Conservation (phyloP, 1,139 yeast species). For the Yamadazyma triangularis region DNA sequence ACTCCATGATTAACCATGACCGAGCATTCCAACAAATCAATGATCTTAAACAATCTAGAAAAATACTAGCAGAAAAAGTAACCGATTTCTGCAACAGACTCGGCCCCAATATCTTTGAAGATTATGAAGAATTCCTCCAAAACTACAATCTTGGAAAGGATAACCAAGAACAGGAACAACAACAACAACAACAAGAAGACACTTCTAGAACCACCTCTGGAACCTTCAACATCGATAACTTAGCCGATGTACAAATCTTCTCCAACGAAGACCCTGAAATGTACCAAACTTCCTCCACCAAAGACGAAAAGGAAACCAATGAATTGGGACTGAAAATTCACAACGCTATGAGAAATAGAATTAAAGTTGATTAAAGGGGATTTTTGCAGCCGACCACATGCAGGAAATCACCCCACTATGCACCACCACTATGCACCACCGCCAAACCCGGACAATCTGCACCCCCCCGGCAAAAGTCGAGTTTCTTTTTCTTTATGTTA, state of each 20-base stretch:
- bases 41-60: constrained; percentile 52
- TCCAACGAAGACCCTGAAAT: constrained; percentile 19
- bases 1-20: constrained; percentile 41
- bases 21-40: constrained; percentile 35
- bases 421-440: too few relatives aligned
- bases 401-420: too few relatives aligned
- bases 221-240: constrained; percentile 13
- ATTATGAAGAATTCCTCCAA: constrained; percentile 36
- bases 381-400: too few relatives aligned
- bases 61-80: constrained; percentile 52
- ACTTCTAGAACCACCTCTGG: not conserved
- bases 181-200: not conserved
- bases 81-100: constrained; percentile 64
- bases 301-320: constrained; percentile 5
- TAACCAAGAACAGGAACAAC: not conserved
- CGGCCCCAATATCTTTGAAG: constrained; percentile 79
- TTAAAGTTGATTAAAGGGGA: constrained; percentile 6
- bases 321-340: constrained; percentile 6
- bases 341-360: constrained; percentile 8
- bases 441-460: too few relatives aligned
- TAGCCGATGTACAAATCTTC: constrained; percentile 32
- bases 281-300: too few relatives aligned
- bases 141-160: constrained; percentile 18
- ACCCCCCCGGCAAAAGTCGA: too few relatives aligned
- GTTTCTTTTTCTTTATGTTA: too few relatives aligned